These are phyloP conservation scores for Solanum pimpinellifolium DNA, from an alignment of 257 asterid genomes.

Conservation along the genomic window DNA sequence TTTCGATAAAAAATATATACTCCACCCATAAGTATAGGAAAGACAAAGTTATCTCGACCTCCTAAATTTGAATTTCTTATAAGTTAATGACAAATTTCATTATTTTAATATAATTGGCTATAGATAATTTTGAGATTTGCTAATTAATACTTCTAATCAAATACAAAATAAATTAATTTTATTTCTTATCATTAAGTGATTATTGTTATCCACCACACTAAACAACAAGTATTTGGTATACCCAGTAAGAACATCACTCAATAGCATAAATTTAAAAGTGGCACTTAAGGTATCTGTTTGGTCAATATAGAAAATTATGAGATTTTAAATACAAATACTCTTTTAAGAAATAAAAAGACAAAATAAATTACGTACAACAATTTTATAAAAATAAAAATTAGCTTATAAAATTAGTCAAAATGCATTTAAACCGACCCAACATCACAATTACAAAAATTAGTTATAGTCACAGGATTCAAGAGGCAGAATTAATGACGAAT, in stretches of 20 bases:
- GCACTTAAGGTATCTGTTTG: not conserved
- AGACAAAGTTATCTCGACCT: not conserved
- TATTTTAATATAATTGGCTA: not conserved
- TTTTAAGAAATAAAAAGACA: not conserved
- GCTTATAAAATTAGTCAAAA: not conserved
- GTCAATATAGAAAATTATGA: not conserved
- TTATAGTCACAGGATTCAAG: not conserved
- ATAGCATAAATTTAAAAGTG: not conserved
- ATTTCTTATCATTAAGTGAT: not conserved
- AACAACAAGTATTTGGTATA: not conserved
- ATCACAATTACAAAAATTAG: not conserved
- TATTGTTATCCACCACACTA: not conserved
- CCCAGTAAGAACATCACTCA: not conserved
- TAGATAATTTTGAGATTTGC: not conserved
- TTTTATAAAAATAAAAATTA: too few species aligned
- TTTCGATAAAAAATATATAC: too few species aligned
- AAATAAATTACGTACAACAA: not conserved
- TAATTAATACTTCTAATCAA: not conserved
- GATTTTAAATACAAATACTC: too few species aligned
- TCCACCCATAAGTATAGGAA: not conserved
- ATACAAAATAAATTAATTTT: not conserved
- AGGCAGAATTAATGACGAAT: not conserved
- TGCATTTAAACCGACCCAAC: not conserved
- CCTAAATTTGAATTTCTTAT: not conserved
- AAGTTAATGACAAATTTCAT: not conserved